Percentiles rank a stretch among this genome's conserved stretches.
phyloP scores from a whole-genome alignment of 164 flowering plant species.

The Santalum album region DNA sequence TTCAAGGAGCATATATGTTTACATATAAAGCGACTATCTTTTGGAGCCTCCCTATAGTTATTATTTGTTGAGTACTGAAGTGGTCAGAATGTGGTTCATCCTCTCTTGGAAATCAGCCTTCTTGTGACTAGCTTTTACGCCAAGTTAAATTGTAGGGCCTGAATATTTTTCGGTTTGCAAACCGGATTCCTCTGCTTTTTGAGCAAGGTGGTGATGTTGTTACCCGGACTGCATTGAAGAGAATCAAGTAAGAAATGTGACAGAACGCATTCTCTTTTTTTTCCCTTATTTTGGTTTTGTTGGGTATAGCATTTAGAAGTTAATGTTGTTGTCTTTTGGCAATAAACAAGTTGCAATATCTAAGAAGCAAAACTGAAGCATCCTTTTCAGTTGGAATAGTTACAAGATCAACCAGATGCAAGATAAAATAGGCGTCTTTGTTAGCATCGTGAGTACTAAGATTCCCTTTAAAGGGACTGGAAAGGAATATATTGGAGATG shows the following conservation, averaged over 20 bases:
- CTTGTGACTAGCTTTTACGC: too few relatives aligned
- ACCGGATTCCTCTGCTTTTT: constrained; percentile 96
- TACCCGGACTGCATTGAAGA: constrained; percentile 83
- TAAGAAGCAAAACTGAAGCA: too few relatives aligned
- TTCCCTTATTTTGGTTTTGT: background rate
- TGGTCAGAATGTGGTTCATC: too few relatives aligned
- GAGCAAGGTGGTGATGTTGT: constrained; percentile 99
- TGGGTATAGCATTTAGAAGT: background rate
- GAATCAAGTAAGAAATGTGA: constrained; percentile 64
- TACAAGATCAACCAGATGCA: constrained; percentile 96
- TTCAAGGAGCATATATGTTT: too few relatives aligned
- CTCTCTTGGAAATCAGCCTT: too few relatives aligned
- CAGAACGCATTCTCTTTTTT: background rate
- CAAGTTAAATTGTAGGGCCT: constrained; percentile 57
- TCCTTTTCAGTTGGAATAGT: constrained; percentile 66
- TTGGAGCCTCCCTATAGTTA: too few relatives aligned
- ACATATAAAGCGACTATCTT: too few relatives aligned
- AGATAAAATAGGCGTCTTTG: constrained; percentile 94
- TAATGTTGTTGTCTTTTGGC: background rate
- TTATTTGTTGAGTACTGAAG: too few relatives aligned
- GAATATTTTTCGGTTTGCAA: constrained; percentile 93
- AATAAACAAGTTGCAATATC: too few relatives aligned
- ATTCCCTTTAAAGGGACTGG: constrained; percentile 99
- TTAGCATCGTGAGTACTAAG: constrained; percentile 96
- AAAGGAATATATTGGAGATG: constrained; percentile 98